A percentile compares a stretch with the other conserved stretches of the same genome.
Conservation (phyloP, 345 rosid genomes). For the Moricandia arvensis region DNA sequence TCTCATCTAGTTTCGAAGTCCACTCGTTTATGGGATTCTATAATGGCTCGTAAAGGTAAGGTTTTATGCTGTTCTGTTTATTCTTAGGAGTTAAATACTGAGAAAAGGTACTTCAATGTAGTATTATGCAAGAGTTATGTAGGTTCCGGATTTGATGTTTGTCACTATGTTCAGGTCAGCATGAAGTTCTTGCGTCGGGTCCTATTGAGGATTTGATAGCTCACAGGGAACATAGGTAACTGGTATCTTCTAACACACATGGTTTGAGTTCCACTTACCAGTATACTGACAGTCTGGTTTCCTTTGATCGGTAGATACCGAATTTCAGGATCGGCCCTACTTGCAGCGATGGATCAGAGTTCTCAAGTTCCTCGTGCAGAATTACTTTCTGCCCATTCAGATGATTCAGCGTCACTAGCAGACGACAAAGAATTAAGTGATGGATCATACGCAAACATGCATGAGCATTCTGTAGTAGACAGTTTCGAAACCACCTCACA, state of each 20-base stretch:
- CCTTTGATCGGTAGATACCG: conserved; percentile 68
- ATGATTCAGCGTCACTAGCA: conserved; percentile 44
- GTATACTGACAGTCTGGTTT: conserved; percentile 24
- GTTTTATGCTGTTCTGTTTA: conserved; percentile 16
- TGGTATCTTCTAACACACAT: conserved; percentile 5
- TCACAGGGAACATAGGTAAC: conserved; percentile 96
- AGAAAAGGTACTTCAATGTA: neutral
- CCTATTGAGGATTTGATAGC: conserved; percentile 98
- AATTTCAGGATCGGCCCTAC: conserved; percentile 92
- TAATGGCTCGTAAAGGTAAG: conserved; percentile 88
- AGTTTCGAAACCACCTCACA: conserved; percentile 48
- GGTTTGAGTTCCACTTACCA: neutral
- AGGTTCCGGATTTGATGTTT: neutral
- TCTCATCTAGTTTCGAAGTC: conserved; percentile 96
- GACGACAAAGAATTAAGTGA: conserved; percentile 75
- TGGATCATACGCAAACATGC: conserved; percentile 43
- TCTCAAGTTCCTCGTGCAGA: conserved; percentile 79
- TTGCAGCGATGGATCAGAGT: conserved; percentile 98
- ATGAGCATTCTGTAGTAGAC: conserved; percentile 45
- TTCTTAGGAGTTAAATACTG: neutral
- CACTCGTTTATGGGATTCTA: conserved; percentile 91
- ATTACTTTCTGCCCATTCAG: conserved; percentile 53
- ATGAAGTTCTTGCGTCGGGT: conserved; percentile 98
- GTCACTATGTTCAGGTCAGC: conserved; percentile 64
- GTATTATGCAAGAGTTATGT: conserved; percentile 3